Evolutionary conservation across 768 basidiomycete genomes (phyloP).

Genomic region (Leccinum imitatum): DNA sequence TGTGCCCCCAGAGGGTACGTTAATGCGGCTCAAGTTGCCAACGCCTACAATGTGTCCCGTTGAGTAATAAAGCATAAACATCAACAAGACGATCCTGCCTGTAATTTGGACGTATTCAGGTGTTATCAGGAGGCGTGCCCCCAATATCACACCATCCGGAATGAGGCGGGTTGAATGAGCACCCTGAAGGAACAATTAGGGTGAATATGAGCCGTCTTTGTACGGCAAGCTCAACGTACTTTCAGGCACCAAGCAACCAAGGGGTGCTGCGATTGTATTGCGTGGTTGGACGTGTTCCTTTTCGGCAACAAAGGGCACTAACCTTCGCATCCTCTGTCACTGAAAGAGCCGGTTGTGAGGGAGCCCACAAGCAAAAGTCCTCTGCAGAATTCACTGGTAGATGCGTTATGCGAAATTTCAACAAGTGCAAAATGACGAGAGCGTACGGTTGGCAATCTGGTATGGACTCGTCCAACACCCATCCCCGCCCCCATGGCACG

Average conservation of each 20-base stretch:
- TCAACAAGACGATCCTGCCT: conserved; percentile 36
- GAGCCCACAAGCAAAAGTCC: conserved; percentile 54
- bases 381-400: conserved; percentile 54
- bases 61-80: conserved; percentile 22
- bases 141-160: conserved; percentile 67
- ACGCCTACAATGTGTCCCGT: conserved; percentile 42
- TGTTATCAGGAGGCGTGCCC: conserved; percentile 68
- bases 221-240: conserved; percentile 22
- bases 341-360: conserved; percentile 51
- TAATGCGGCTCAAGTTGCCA: conserved; percentile 64
- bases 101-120: conserved; percentile 75
- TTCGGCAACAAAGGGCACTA: conserved; percentile 15
- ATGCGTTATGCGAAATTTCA: not conserved
- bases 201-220: not conserved
- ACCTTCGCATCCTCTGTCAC: conserved; percentile 65
- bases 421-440: not conserved
- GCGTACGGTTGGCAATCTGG: conserved; percentile 63
- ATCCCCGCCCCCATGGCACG: conserved; percentile 70
- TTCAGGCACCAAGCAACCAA: conserved; percentile 57
- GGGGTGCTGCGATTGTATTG: conserved; percentile 35
- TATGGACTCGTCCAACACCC: conserved; percentile 62
- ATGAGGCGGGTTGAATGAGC: conserved; percentile 67
- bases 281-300: conserved; percentile 14
- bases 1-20: conserved; percentile 57
- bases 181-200: conserved; percentile 33